Evolutionary conservation across 345 rosid genomes (phyloP).

Genomic region (Toxicodendron radicans): DNA sequence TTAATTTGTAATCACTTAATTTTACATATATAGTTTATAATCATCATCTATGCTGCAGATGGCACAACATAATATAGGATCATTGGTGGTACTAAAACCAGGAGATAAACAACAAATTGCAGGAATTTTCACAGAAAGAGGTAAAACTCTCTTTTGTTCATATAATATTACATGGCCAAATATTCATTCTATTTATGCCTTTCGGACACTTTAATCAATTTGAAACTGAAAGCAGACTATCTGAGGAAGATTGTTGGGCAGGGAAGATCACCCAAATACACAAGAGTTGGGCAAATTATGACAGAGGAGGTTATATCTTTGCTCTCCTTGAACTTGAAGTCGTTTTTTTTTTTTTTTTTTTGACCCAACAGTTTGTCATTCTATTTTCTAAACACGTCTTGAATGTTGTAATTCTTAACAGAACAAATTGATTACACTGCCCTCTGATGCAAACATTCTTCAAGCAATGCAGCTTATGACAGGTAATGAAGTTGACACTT

Average conservation of each 20-base stretch:
- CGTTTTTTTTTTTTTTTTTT: no score
- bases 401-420: slow-evolving; percentile 19
- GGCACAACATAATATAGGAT: slow-evolving; percentile 85
- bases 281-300: slow-evolving; percentile 85
- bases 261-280: slow-evolving; percentile 63
- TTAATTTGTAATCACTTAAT: not conserved
- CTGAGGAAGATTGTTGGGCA: slow-evolving; percentile 66
- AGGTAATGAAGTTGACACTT: no score
- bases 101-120: slow-evolving; percentile 67
- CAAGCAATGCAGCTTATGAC: slow-evolving; percentile 93
- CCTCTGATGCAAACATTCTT: slow-evolving; percentile 65
- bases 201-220: no score
- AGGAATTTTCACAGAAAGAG: slow-evolving; percentile 92
- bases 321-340: not conserved
- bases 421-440: slow-evolving; percentile 65
- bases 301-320: slow-evolving; percentile 57
- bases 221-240: slow-evolving; percentile 49
- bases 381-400: slow-evolving; percentile 5
- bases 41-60: slow-evolving; percentile 45
- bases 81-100: slow-evolving; percentile 81
- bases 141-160: slow-evolving; percentile 27
- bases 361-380: not conserved
- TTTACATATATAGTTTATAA: not conserved
- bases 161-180: not conserved
- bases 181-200: not conserved